phyloP scores from a whole-genome alignment of 129 eudicot genomes.

The Glebionis coronaria region DNA sequence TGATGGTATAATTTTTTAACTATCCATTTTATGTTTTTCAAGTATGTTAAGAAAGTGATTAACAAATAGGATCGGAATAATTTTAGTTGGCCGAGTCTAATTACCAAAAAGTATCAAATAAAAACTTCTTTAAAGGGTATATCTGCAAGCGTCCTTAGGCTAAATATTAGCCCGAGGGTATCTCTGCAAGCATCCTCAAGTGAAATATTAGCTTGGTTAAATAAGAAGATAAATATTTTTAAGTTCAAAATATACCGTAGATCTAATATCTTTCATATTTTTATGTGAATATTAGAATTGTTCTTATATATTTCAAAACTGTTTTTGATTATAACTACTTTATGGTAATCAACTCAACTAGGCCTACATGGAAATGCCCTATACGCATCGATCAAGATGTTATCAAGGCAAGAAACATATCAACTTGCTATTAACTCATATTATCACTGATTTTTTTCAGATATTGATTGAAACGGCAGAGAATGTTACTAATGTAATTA shows the following conservation, averaged over 20 bases:
- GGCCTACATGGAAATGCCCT: constrained; percentile 47
- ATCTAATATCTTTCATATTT: background rate
- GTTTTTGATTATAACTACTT: constrained; percentile 47
- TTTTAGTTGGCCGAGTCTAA: no score
- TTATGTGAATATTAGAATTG: background rate
- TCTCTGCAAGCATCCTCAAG: constrained; percentile 45
- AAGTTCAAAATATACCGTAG: background rate
- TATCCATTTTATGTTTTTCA: no score
- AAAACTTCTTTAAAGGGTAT: no score
- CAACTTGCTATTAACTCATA: background rate
- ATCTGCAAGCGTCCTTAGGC: no score
- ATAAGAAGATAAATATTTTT: background rate
- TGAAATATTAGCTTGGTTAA: constrained; percentile 1
- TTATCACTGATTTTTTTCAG: constrained; percentile 26
- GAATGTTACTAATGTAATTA: constrained; percentile 27
- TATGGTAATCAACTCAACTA: constrained; percentile 32
- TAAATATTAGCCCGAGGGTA: constrained; percentile 20
- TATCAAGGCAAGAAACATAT: constrained; percentile 33
- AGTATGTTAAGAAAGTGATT: no score
- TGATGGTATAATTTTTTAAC: no score
- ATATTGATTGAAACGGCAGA: constrained; percentile 36
- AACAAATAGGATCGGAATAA: no score
- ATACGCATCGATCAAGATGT: constrained; percentile 40
- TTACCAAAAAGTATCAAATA: no score
- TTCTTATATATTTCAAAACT: constrained; percentile 12